phyloP scores from a whole-genome alignment of 2,329 filamentous ascomycete genomes.

The Nigrospora oryzae region DNA sequence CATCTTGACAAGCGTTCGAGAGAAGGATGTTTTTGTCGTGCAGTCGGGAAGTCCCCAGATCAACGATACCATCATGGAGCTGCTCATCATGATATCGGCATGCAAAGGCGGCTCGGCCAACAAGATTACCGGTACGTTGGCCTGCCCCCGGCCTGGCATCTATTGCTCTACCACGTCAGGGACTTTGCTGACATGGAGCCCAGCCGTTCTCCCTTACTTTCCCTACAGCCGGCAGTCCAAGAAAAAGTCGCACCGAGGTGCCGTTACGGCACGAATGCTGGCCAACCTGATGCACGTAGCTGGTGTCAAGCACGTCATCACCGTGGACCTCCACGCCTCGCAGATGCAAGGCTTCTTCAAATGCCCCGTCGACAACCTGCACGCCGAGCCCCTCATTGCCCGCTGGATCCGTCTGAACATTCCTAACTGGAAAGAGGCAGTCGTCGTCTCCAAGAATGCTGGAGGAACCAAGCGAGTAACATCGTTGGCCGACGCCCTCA shows the following conservation, averaged over 20 bases:
- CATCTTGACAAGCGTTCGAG: slow-evolving; percentile 71
- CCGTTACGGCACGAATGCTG: slow-evolving; percentile 94
- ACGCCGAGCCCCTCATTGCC: slow-evolving; percentile 89
- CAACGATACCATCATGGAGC: slow-evolving; percentile 98
- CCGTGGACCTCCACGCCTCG: slow-evolving; percentile 90
- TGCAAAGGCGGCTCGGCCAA: slow-evolving; percentile 97
- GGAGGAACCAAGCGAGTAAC: slow-evolving; percentile 96
- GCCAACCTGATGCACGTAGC: slow-evolving; percentile 90
- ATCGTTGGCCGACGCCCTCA: slow-evolving; percentile 87
- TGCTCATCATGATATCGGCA: slow-evolving; percentile 97
- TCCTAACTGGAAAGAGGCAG: slow-evolving; percentile 77
- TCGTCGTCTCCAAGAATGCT: slow-evolving; percentile 96
- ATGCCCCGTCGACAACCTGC: slow-evolving; percentile 93
- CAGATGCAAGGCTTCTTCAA: slow-evolving; percentile 99
- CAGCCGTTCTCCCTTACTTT: slow-evolving; percentile 88
- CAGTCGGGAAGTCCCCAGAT: slow-evolving; percentile 94
- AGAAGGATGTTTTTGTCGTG: slow-evolving; percentile 98
- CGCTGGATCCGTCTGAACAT: slow-evolving; percentile 93
- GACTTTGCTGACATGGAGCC: neutral
- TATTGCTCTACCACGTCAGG: neutral
- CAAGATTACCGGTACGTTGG: slow-evolving; percentile 77
- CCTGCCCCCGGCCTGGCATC: neutral
- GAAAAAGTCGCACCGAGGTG: slow-evolving; percentile 94
- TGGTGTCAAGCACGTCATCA: slow-evolving; percentile 95
- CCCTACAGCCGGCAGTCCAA: slow-evolving; percentile 99